A percentile compares a stretch with the other conserved stretches of the same genome.
phyloP scores from a whole-genome alignment of 2,329 filamentous ascomycete genomes.

The Beauveria asiatica region DNA sequence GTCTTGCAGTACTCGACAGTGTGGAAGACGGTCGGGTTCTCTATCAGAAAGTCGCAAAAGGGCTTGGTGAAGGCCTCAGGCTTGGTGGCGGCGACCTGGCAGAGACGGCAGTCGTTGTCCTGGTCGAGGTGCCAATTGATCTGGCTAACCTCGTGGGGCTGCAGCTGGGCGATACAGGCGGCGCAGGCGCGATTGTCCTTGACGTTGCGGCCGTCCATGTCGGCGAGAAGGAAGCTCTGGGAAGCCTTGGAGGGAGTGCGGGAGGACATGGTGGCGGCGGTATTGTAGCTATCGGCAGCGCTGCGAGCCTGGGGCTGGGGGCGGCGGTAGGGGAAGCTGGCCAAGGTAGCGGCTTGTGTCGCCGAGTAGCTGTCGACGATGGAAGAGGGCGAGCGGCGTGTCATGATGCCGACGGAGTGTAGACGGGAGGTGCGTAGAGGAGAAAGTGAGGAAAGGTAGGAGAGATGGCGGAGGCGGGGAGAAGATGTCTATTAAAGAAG shows the following conservation, averaged over 20 bases:
- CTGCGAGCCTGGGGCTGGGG: conserved; percentile 10
- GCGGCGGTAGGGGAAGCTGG: conserved; percentile 21
- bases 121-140: conserved; percentile 23
- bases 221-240: conserved; percentile 39
- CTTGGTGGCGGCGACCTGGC: conserved; percentile 30
- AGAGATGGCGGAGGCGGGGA: not conserved
- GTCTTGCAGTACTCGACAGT: conserved; percentile 70
- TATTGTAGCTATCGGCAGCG: not conserved
- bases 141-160: conserved; percentile 20
- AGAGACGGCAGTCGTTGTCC: conserved; percentile 26
- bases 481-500: not conserved
- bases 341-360: conserved; percentile 18
- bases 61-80: conserved; percentile 69
- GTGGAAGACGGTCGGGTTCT: conserved; percentile 92
- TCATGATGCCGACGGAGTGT: conserved; percentile 27
- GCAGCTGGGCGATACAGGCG: conserved; percentile 29
- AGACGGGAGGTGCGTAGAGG: not conserved
- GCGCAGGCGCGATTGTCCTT: conserved; percentile 30
- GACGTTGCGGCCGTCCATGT: conserved; percentile 29
- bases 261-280: not conserved
- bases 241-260: conserved; percentile 5
- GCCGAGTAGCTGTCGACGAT: conserved; percentile 35
- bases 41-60: conserved; percentile 78
- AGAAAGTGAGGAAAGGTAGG: not conserved
- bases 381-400: conserved; percentile 32